Evolutionary conservation across 441 rosid species (phyloP).

Genomic region (Flueggea neowawraea): DNA sequence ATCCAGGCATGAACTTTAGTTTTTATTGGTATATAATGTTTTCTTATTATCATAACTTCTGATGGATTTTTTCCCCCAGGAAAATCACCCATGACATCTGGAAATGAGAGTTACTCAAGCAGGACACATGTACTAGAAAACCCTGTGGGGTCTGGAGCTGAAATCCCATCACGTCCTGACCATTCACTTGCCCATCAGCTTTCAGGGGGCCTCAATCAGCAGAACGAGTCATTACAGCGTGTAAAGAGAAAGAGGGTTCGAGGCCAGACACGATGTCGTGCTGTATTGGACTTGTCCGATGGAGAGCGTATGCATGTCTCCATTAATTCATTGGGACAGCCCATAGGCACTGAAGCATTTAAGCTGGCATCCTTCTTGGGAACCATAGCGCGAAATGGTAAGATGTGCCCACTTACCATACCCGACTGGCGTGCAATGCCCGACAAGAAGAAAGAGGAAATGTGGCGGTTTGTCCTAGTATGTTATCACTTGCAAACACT

Average conservation of each 20-base stretch:
- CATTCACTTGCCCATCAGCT: slow-evolving; percentile 6
- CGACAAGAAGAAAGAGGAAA: slow-evolving; percentile 23
- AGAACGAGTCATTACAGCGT: not conserved
- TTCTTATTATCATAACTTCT: too few species aligned
- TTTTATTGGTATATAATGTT: too few species aligned
- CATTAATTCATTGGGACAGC: slow-evolving; percentile 31
- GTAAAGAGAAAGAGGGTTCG: slow-evolving; percentile 21
- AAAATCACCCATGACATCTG: slow-evolving; percentile 9
- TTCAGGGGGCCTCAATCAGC: slow-evolving; percentile 3
- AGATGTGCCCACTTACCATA: slow-evolving; percentile 33
- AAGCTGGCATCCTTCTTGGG: slow-evolving; percentile 35
- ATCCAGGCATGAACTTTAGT: too few species aligned
- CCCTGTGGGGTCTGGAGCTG: slow-evolving; percentile 11
- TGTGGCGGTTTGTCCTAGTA: slow-evolving; percentile 40
- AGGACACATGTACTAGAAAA: slow-evolving; percentile 12
- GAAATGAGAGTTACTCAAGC: slow-evolving; percentile 10
- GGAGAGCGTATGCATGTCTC: slow-evolving; percentile 30
- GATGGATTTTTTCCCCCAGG: not conserved
- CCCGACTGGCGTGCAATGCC: slow-evolving; percentile 30
- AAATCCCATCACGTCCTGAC: slow-evolving; percentile 7
- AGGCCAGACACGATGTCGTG: slow-evolving; percentile 29
- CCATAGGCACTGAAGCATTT: slow-evolving; percentile 31
- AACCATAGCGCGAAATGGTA: slow-evolving; percentile 35
- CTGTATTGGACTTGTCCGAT: slow-evolving; percentile 21
- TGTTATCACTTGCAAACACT: not conserved